Percentiles rank a stretch among this genome's conserved stretches.
phyloP scores from a whole-genome alignment of 2,329 filamentous ascomycete species.

The Tetracladium maxilliforme region DNA sequence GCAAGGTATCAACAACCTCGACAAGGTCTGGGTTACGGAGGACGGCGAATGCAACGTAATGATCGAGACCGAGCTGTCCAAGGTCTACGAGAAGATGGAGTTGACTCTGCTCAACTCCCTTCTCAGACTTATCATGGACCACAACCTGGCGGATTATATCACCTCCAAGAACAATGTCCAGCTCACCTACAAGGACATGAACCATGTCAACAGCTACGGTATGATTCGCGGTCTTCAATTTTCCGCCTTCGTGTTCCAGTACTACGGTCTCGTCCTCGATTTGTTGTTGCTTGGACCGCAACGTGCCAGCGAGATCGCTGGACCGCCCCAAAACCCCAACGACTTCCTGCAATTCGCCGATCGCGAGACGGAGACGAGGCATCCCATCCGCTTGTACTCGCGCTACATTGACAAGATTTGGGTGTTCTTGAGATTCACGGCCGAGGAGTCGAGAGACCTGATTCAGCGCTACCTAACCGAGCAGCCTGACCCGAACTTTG shows the following conservation, averaged over 20 bases:
- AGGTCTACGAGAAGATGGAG: conserved; percentile 99
- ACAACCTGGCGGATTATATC: conserved; percentile 98
- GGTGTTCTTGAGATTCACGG: conserved; percentile 89
- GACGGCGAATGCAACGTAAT: conserved; percentile 97
- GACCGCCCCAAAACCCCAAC: conserved; percentile 83
- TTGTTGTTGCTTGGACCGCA: conserved; percentile 83
- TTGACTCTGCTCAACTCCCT: conserved; percentile 88
- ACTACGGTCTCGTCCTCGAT: conserved; percentile 92
- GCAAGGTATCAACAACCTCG: conserved; percentile 96
- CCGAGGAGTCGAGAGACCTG: conserved; percentile 86
- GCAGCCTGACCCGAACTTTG: conserved; percentile 96
- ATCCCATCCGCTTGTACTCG: conserved; percentile 95
- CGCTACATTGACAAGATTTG: conserved; percentile 97
- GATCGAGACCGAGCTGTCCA: conserved; percentile 97
- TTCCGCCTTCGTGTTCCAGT: conserved; percentile 97
- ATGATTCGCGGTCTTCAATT: conserved; percentile 97
- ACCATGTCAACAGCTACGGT: conserved; percentile 96
- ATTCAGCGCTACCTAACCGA: conserved; percentile 97
- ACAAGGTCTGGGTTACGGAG: conserved; percentile 85
- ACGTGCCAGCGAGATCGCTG: conserved; percentile 94
- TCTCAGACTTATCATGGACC: conserved; percentile 92
- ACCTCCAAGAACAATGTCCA: conserved; percentile 99
- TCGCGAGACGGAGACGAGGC: conserved; percentile 76
- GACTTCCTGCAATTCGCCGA: conserved; percentile 97
- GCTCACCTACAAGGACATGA: conserved; percentile 99